A percentile compares a stretch with the other conserved stretches of the same genome.
phyloP scores from a whole-genome alignment of 2,329 filamentous ascomycete genomes.

The Helotiales sp. region DNA sequence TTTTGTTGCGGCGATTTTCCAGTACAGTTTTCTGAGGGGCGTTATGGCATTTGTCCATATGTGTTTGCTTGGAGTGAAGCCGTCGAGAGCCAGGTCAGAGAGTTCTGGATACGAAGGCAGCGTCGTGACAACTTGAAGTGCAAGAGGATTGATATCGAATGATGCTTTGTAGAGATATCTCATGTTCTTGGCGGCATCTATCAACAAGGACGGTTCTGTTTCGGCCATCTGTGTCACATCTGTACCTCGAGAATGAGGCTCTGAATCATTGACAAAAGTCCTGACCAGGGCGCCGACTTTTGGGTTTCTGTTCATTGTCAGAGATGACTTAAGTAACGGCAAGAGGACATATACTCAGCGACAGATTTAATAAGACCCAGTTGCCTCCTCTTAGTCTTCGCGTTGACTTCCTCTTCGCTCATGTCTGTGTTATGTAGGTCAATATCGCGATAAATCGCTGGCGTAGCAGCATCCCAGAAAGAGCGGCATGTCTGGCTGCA shows the following conservation, averaged over 20 bases:
- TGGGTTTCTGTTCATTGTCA: slow-evolving; percentile 1
- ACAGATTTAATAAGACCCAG: background rate
- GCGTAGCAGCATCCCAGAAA: slow-evolving; percentile 6
- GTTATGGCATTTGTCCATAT: slow-evolving; percentile 16
- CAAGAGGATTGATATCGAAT: slow-evolving; percentile 5
- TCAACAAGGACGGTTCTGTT: background rate
- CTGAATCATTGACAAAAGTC: slow-evolving; percentile 8
- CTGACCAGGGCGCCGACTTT: background rate
- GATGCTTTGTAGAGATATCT: slow-evolving; percentile 12
- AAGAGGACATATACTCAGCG: slow-evolving; percentile 12
- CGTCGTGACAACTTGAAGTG: slow-evolving; percentile 19
- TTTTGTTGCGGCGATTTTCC: background rate
- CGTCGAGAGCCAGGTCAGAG: slow-evolving; percentile 7
- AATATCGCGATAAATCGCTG: slow-evolving; percentile 12
- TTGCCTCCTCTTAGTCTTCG: slow-evolving; percentile 3
- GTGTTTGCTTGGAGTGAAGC: slow-evolving; percentile 13
- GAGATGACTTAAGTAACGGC: background rate
- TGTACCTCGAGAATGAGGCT: background rate
- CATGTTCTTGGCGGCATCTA: slow-evolving; percentile 19
- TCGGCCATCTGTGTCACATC: background rate
- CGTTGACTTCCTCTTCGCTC: background rate
- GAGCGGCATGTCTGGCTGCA: slow-evolving; percentile 15
- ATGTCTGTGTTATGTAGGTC: slow-evolving; percentile 3
- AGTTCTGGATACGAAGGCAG: slow-evolving; percentile 20
- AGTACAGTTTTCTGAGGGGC: slow-evolving; percentile 13